These are phyloP conservation scores for Fusarium guadeloupense DNA, from an alignment of 2,329 filamentous ascomycete species.

Conservation along the genomic window DNA sequence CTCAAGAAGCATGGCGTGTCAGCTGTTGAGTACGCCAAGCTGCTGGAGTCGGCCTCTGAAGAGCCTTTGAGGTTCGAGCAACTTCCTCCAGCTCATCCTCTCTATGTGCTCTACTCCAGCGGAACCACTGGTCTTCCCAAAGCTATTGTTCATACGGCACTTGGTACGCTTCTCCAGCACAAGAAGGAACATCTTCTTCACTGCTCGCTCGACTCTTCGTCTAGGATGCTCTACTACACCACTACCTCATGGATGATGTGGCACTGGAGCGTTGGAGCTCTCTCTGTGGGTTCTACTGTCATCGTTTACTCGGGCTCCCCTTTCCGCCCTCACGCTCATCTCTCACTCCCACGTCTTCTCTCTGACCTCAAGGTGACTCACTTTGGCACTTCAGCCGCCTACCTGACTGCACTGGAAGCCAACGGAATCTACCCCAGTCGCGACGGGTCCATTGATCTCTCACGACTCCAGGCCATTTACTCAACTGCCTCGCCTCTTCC, in stretches of 20 bases:
- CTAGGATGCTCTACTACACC: constrained; percentile 90
- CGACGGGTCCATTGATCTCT: constrained; percentile 65
- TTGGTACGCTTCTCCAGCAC: constrained; percentile 92
- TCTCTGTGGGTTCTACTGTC: constrained; percentile 83
- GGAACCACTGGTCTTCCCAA: constrained; percentile 90
- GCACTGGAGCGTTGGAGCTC: constrained; percentile 92
- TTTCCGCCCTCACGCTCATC: constrained; percentile 79
- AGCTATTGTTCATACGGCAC: constrained; percentile 90
- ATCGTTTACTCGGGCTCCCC: constrained; percentile 94
- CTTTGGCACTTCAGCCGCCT: constrained; percentile 94
- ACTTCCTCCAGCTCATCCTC: constrained; percentile 83
- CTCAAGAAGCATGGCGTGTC: constrained; percentile 52
- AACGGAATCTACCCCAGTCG: constrained; percentile 68
- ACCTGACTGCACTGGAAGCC: constrained; percentile 89
- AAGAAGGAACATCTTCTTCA: constrained; percentile 96
- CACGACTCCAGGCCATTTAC: constrained; percentile 83
- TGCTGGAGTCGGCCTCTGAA: constrained; percentile 55
- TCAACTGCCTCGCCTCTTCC: constrained; percentile 92
- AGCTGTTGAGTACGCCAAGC: constrained; percentile 56
- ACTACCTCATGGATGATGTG: constrained; percentile 99
- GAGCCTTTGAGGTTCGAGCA: constrained; percentile 73
- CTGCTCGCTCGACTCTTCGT: constrained; percentile 76
- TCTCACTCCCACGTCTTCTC: constrained; percentile 84
- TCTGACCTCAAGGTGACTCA: constrained; percentile 86
- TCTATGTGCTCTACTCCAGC: constrained; percentile 93